A percentile compares a stretch with the other conserved stretches of the same genome.
Evolutionary conservation across 495 filamentous ascomycete species (phyloP).

Genomic region (Lepraria neglecta): DNA sequence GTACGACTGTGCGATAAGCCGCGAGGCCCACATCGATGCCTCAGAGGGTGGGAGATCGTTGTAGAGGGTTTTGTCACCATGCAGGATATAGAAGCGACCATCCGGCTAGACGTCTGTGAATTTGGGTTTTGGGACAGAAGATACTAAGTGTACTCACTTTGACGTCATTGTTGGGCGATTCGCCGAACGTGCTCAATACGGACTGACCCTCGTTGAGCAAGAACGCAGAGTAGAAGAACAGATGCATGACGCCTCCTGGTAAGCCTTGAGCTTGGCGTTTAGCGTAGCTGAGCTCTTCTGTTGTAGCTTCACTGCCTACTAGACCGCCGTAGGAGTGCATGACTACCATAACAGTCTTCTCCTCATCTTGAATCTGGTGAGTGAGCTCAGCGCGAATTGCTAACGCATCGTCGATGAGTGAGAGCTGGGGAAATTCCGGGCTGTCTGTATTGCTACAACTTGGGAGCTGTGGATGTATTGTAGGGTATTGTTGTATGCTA

Average conservation of each 20-base stretch:
- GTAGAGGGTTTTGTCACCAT: constrained; percentile 21
- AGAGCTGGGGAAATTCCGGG: constrained; percentile 8
- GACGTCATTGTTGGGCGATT: constrained; percentile 12
- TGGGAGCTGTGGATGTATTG: constrained; percentile 13
- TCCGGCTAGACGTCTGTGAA: constrained; percentile 7
- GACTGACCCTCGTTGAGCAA: constrained; percentile 30
- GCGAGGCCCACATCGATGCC: constrained; percentile 23
- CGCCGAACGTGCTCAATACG: constrained; percentile 26
- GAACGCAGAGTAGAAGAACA: constrained; percentile 38
- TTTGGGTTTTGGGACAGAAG: background rate
- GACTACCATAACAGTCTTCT: constrained; percentile 36
- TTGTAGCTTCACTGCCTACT: constrained; percentile 37
- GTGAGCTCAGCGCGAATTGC: constrained; percentile 12
- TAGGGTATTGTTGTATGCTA: too few species aligned
- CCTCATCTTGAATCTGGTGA: constrained; percentile 17
- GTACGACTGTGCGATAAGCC: constrained; percentile 25
- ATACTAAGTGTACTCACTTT: background rate
- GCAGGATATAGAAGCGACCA: constrained; percentile 4
- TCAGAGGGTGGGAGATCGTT: constrained; percentile 29
- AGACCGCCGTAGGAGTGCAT: constrained; percentile 40
- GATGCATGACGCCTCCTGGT: constrained; percentile 38
- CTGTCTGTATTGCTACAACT: constrained; percentile 12
- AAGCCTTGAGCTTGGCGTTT: constrained; percentile 31
- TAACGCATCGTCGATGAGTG: constrained; percentile 20
- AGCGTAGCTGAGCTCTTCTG: constrained; percentile 34